Evolutionary conservation across 2,329 filamentous ascomycete genomes (phyloP), one percentile per base, ranked within the genome.

Genomic region (Ceratocystis smalleyi): DNA sequence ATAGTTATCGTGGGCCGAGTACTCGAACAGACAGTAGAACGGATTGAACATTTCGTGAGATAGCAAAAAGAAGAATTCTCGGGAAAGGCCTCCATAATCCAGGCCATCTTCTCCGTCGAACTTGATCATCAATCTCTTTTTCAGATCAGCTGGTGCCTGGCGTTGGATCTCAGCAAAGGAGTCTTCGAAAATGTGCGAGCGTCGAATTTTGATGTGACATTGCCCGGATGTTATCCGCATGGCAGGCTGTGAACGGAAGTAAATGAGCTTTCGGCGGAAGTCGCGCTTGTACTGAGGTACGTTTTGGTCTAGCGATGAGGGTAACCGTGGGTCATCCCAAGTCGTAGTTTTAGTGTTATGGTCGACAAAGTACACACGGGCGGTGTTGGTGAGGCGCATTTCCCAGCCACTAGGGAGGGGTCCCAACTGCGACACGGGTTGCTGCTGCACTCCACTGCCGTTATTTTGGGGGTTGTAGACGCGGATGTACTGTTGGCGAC

Each of bases 1-100:
- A 78, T 99, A 99, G 78, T 99, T 99, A 83, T 99, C 94, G 79
- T 99, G 94, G 47, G 94, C 94, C 30, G 94, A 97, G 76, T 99
- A 99, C 77, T 99, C 94, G 79, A 99, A 99, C 63, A 99, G 81
- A 74, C 94, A 99, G 79, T 99, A 99, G 78, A 99, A 99, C 40
- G 94, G 94, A 75, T 99, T 99, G 79, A 99, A 99, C 94, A 99
- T 99, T 79, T 99, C 94, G 77, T 99, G 94, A 17, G 92, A 97
- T 64, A 99, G 83, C 49, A 99, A 80, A 84, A 99, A 99, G 81
- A 99, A 99, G 80, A 99, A 99, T 76, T 99, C 94, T 82, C 91
- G 83, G 43, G 94, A 99, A 64, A 99, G 82, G 81, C 94, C 94
- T 74, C 94, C 94, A 72, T 99, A 99, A 76, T 99, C 94, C 67